Conservation (phyloP, 148 eudicot species). For the Fagopyrum esculentum region DNA sequence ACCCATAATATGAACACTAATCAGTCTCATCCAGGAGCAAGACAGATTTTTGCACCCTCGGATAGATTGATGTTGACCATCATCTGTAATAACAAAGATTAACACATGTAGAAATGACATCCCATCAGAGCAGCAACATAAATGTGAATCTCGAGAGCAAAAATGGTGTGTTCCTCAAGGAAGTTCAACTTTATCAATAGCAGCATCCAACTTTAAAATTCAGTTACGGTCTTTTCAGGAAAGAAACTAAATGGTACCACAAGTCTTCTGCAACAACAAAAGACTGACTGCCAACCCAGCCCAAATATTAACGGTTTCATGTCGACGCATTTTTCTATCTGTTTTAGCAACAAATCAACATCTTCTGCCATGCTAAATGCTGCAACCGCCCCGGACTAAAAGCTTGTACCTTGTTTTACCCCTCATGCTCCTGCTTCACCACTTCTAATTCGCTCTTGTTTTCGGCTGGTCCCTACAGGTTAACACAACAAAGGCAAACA, state of each 20-base stretch:
- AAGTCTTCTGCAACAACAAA: neutral
- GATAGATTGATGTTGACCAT: no score
- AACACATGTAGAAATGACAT: no score
- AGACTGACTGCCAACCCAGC: neutral
- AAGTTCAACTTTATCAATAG: neutral
- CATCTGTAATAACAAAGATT: no score
- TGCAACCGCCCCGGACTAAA: neutral
- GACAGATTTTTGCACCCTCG: no score
- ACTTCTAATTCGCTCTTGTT: neutral
- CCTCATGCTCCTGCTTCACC: neutral
- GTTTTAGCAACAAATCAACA: neutral
- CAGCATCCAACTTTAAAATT: neutral
- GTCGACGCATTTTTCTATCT: constrained; percentile 30
- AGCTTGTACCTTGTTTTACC: constrained; percentile 13
- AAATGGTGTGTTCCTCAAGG: neutral
- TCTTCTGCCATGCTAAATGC: neutral
- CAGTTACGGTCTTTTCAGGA: neutral
- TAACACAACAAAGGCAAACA: neutral
- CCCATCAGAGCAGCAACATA: no score
- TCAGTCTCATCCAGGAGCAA: no score
- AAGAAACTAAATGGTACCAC: neutral
- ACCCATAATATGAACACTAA: no score
- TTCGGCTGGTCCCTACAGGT: neutral
- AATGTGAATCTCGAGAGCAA: no score
- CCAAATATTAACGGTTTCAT: constrained; percentile 25